These are phyloP conservation scores for Cokeromyces recurvatus DNA, from an alignment of 371 early-diverging fungal genomes.

Conservation along the genomic window DNA sequence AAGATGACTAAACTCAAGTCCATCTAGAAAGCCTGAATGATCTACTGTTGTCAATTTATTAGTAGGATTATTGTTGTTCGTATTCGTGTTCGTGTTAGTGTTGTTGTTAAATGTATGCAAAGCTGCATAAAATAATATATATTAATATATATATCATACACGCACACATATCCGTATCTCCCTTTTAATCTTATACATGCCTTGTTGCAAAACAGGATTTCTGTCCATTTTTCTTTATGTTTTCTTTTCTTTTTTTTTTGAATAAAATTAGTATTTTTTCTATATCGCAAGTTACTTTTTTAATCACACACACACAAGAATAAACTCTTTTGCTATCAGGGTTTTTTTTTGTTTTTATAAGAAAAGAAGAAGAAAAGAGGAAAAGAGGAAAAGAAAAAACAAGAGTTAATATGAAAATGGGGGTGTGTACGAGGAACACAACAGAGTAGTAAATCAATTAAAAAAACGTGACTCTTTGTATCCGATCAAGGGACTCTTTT, in stretches of 20 bases:
- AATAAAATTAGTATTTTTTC: too few species aligned
- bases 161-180: too few species aligned
- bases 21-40: constrained; percentile 7
- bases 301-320: too few species aligned
- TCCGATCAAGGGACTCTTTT: constrained; percentile 2
- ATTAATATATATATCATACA: too few species aligned
- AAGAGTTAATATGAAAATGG: background rate
- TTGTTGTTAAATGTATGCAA: constrained; percentile 15
- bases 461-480: constrained; percentile 1
- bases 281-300: too few species aligned
- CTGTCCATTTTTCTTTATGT: constrained; percentile 17
- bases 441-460: background rate
- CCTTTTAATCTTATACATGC: too few species aligned
- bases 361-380: constrained; percentile 2
- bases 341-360: background rate
- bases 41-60: background rate
- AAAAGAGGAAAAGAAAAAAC: background rate
- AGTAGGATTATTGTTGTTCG: background rate
- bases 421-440: too few species aligned
- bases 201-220: constrained; percentile 17
- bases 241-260: background rate
- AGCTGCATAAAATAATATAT: constrained; percentile 10
- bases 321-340: too few species aligned
- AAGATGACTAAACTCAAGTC: constrained; percentile 3
- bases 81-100: background rate